phyloP scores from a whole-genome alignment of 768 basidiomycete species.

The button mushroom (Agaricus bisporus) region DNA sequence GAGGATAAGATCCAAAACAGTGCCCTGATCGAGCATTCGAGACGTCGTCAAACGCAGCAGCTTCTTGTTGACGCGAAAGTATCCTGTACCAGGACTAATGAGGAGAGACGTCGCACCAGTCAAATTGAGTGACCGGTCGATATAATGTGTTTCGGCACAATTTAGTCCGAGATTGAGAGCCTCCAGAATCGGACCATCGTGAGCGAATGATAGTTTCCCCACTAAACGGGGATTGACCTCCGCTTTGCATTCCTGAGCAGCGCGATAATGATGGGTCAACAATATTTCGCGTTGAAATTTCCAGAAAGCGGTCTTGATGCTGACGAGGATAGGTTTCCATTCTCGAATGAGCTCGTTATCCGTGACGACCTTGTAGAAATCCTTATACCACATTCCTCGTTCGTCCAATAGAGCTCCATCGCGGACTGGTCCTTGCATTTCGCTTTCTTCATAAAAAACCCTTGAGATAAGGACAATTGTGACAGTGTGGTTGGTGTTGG shows the following conservation, averaged over 20 bases:
- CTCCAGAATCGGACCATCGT: slow-evolving; percentile 94
- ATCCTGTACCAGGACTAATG: slow-evolving; percentile 91
- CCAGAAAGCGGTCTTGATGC: slow-evolving; percentile 85
- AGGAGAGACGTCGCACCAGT: slow-evolving; percentile 82
- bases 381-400: slow-evolving; percentile 80
- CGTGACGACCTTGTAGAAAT: slow-evolving; percentile 93
- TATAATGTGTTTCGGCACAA: slow-evolving; percentile 90
- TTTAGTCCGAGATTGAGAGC: slow-evolving; percentile 90
- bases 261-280: slow-evolving; percentile 80
- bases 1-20: slow-evolving; percentile 82
- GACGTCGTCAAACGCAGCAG: slow-evolving; percentile 89
- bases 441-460: slow-evolving; percentile 79
- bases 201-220: slow-evolving; percentile 77
- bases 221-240: slow-evolving; percentile 58
- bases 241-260: slow-evolving; percentile 38
- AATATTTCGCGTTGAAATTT: slow-evolving; percentile 90
- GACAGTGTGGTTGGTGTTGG: slow-evolving; percentile 86
- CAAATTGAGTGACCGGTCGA: slow-evolving; percentile 88
- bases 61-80: slow-evolving; percentile 87
- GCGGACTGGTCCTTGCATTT: slow-evolving; percentile 73
- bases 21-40: slow-evolving; percentile 90
- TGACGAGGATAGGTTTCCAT: slow-evolving; percentile 83
- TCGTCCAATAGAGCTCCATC: slow-evolving; percentile 43
- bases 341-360: slow-evolving; percentile 85
- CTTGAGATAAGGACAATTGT: slow-evolving; percentile 93